Evolutionary conservation across 2,329 filamentous ascomycete species (phyloP).

Genomic region (Xylaria sp.): DNA sequence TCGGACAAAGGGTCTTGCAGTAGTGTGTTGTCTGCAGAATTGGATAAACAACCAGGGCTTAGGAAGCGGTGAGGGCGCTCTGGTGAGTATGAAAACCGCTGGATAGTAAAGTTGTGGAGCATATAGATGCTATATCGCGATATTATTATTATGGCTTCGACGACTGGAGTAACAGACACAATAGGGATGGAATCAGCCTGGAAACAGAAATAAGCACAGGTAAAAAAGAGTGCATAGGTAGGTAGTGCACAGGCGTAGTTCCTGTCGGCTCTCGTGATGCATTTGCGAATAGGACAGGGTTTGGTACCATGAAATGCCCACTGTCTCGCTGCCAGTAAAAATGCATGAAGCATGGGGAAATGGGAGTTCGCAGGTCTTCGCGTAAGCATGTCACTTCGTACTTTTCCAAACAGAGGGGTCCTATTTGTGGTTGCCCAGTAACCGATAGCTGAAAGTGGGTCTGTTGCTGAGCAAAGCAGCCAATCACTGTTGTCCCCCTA

Average conservation of each 20-base stretch:
- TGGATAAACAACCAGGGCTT: slow-evolving; percentile 19
- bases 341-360: slow-evolving; percentile 17
- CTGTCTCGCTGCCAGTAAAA: slow-evolving; percentile 19
- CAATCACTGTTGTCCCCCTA: neutral
- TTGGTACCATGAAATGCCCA: slow-evolving; percentile 14
- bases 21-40: slow-evolving; percentile 33
- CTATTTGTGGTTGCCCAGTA: slow-evolving; percentile 45
- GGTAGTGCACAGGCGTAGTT: slow-evolving; percentile 8
- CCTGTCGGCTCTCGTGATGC: slow-evolving; percentile 25
- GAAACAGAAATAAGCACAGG: slow-evolving; percentile 14
- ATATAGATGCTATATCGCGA: slow-evolving; percentile 22
- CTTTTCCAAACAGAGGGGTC: slow-evolving; percentile 43
- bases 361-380: slow-evolving; percentile 21
- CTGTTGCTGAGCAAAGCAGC: neutral
- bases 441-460: slow-evolving; percentile 33
- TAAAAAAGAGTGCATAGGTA: neutral
- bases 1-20: slow-evolving; percentile 19
- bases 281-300: slow-evolving; percentile 25
- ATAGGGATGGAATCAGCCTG: slow-evolving; percentile 2
- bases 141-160: slow-evolving; percentile 23
- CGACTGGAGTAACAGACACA: slow-evolving; percentile 14
- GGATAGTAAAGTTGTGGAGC: slow-evolving; percentile 30
- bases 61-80: slow-evolving; percentile 17
- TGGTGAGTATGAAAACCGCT: neutral
- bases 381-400: slow-evolving; percentile 30